Conservation (phyloP, 371 early-diverging fungal species). For the Nematocida parisii region DNA sequence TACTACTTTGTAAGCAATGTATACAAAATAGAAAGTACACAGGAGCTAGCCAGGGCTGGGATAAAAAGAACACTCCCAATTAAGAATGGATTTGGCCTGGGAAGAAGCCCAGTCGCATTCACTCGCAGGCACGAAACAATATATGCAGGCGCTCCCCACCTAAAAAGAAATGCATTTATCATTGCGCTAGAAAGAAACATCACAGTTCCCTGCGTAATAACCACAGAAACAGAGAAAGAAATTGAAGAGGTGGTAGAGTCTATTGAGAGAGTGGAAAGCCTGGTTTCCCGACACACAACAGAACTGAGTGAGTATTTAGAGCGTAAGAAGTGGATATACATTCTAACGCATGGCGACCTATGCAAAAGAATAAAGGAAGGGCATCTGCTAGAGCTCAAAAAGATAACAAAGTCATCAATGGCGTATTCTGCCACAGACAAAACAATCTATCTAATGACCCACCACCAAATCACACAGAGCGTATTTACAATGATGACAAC, state of each 20-base stretch:
- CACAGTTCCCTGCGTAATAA: constrained; percentile 45
- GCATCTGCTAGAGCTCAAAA: background rate
- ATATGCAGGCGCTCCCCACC: constrained; percentile 40
- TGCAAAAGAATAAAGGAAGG: background rate
- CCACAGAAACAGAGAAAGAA: constrained; percentile 1
- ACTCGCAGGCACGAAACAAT: constrained; percentile 39
- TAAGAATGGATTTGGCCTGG: constrained; percentile 47
- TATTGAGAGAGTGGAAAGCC: background rate
- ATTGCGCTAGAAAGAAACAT: constrained; percentile 43
- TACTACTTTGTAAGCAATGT: constrained; percentile 41
- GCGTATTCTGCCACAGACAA: constrained; percentile 32
- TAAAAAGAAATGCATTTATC: constrained; percentile 29
- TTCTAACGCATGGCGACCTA: constrained; percentile 13
- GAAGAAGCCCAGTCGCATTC: constrained; percentile 12
- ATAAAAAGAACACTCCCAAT: constrained; percentile 39
- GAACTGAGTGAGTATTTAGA: constrained; percentile 27
- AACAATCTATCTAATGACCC: constrained; percentile 11
- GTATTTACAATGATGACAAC: constrained; percentile 49
- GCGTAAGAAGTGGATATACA: constrained; percentile 38
- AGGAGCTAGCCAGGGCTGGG: constrained; percentile 9
- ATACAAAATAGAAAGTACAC: constrained; percentile 47
- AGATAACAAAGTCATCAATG: constrained; percentile 11
- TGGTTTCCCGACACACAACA: constrained; percentile 5
- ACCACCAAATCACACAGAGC: constrained; percentile 34
- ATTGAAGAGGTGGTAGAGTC: background rate